These are phyloP conservation scores for Heliosperma pusillum DNA, from an alignment of 148 eudicot genomes.

Conservation along the genomic window DNA sequence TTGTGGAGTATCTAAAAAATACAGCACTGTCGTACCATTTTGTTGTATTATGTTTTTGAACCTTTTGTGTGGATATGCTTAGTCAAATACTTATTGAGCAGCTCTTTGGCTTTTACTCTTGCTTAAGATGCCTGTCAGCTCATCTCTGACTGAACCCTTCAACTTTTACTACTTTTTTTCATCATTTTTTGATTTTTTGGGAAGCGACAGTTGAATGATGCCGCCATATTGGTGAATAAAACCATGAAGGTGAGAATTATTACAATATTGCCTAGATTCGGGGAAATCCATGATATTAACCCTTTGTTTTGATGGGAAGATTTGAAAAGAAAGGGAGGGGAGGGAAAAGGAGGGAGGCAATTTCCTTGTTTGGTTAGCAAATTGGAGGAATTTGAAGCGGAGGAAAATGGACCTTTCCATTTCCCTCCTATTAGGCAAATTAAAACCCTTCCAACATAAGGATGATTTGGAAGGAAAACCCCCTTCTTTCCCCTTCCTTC, in stretches of 20 bases:
- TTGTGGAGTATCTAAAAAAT: background rate
- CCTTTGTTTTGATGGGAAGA: background rate
- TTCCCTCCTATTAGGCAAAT: too few species aligned
- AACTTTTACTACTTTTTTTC: background rate
- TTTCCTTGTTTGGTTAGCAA: background rate
- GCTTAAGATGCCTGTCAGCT: background rate
- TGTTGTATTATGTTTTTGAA: background rate
- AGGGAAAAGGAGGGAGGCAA: background rate
- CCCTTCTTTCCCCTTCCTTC: background rate
- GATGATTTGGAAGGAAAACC: background rate
- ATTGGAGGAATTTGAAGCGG: background rate
- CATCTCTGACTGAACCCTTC: background rate
- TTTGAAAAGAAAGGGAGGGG: background rate
- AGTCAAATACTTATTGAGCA: background rate
- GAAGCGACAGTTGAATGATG: background rate
- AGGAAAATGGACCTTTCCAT: too few species aligned
- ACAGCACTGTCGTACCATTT: background rate
- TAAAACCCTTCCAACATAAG: background rate
- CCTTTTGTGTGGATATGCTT: background rate
- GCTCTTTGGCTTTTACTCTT: background rate
- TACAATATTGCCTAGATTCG: background rate
- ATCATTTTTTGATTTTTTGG: background rate
- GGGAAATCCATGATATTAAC: too few species aligned
- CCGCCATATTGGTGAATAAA: background rate
- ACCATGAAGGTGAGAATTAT: background rate